Conservation (phyloP, 176 grass and related monocot species). For the Guadua angustifolia region DNA sequence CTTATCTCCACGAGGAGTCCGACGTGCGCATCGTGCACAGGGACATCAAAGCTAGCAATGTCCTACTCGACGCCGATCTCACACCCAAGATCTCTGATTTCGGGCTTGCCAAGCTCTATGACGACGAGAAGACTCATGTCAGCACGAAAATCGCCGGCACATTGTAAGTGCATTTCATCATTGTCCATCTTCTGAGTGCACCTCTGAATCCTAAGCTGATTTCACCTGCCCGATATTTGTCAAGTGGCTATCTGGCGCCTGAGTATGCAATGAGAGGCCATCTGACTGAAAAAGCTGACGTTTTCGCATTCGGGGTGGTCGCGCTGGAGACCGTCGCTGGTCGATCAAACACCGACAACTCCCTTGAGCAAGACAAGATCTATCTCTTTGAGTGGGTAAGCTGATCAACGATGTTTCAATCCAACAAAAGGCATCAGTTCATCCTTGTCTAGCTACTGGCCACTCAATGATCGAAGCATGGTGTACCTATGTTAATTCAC, state of each 20-base stretch:
- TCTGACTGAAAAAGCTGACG: too few relatives aligned
- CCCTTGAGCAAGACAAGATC: too few relatives aligned
- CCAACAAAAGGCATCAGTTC: not conserved
- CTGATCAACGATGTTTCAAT: too few relatives aligned
- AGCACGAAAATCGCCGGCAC: conserved; percentile 86
- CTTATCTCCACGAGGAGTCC: conserved; percentile 88
- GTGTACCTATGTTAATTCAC: not conserved
- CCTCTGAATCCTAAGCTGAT: too few relatives aligned
- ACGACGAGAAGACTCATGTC: conserved; percentile 76
- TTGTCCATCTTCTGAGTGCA: too few relatives aligned
- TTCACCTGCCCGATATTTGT: too few relatives aligned
- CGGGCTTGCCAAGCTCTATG: conserved; percentile 80
- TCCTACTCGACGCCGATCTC: conserved; percentile 69
- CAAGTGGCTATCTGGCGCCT: too few relatives aligned
- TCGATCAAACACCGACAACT: too few relatives aligned
- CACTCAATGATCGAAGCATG: not conserved
- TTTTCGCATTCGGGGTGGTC: too few relatives aligned
- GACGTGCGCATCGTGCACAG: conserved; percentile 74
- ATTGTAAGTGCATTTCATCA: conserved; percentile 61
- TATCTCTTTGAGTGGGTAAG: too few relatives aligned
- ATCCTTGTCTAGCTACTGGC: not conserved
- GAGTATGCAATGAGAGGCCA: too few relatives aligned
- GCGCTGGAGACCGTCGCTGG: too few relatives aligned
- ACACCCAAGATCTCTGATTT: conserved; percentile 91
- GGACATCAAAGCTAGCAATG: conserved; percentile 5